These are phyloP conservation scores for Candida labiduridarum DNA, from an alignment of 1,139 yeast species.

Conservation along the genomic window DNA sequence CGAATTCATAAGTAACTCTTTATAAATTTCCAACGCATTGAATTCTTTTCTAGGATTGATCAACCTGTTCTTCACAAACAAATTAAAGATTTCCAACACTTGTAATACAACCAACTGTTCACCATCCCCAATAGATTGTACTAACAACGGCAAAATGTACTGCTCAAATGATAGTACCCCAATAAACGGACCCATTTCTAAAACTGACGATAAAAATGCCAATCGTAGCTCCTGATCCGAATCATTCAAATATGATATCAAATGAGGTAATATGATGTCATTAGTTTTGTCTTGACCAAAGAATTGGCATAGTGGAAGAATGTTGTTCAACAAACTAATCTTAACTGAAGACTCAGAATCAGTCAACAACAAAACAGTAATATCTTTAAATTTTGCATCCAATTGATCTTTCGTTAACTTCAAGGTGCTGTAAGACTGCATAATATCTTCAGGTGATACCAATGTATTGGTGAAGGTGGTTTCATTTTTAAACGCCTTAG, in stretches of 20 bases:
- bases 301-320: constrained; percentile 74
- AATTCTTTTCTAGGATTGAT: constrained; percentile 43
- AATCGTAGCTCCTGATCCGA: constrained; percentile 66
- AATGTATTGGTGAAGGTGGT: constrained; percentile 10
- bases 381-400: constrained; percentile 57
- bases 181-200: constrained; percentile 74
- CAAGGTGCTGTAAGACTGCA: constrained; percentile 16
- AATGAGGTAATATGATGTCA: constrained; percentile 85
- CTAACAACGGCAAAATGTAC: constrained; percentile 78
- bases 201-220: constrained; percentile 74
- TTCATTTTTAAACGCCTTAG: constrained; percentile 54
- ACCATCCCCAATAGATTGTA: constrained; percentile 80
- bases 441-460: constrained; percentile 10
- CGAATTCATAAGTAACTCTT: constrained; percentile 36
- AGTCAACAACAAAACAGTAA: constrained; percentile 67
- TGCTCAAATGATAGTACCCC: constrained; percentile 86
- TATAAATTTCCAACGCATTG: constrained; percentile 43
- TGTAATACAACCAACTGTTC: constrained; percentile 84
- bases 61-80: constrained; percentile 33
- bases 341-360: constrained; percentile 70
- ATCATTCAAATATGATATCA: constrained; percentile 89
- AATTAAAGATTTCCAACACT: constrained; percentile 64
- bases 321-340: constrained; percentile 65
- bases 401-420: constrained; percentile 31
- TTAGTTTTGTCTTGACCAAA: constrained; percentile 88